Evolutionary conservation across 106 monocot species (phyloP).

Genomic region (Allium cepa): DNA sequence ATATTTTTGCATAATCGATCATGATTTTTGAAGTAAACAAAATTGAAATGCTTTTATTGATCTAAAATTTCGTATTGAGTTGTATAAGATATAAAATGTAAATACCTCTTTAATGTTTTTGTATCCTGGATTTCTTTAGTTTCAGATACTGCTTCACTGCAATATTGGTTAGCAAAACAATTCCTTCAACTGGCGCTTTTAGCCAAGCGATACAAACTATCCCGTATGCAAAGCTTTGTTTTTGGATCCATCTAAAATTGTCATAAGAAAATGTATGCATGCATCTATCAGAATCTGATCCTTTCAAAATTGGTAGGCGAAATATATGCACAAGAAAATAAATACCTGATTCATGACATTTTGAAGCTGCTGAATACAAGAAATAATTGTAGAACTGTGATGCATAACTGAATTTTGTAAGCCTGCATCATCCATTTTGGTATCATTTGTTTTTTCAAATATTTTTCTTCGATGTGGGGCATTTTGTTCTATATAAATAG

Average conservation of each 20-base stretch:
- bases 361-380: conserved; percentile 49
- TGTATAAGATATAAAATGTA: neutral
- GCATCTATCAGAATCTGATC: neutral
- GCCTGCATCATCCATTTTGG: conserved; percentile 1
- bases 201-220: conserved; percentile 83
- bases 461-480: conserved; percentile 12
- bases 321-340: neutral
- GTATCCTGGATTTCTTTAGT: conserved; percentile 6
- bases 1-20: too few species aligned
- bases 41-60: too few species aligned
- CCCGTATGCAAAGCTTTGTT: conserved; percentile 74
- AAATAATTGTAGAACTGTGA: conserved; percentile 20
- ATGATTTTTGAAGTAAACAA: too few species aligned
- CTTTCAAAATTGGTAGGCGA: neutral
- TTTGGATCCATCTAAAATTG: conserved; percentile 58
- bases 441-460: conserved; percentile 4
- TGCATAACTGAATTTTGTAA: conserved; percentile 20
- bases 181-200: conserved; percentile 61
- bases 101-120: conserved; percentile 33
- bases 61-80: too few species aligned
- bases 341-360: conserved; percentile 52
- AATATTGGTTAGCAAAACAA: conserved; percentile 13
- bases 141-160: conserved; percentile 3
- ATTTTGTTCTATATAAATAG: neutral
- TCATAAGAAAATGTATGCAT: neutral